Base-by-base conservation (phyloP, 2,329 filamentous ascomycete genomes). In the Aspergillus sp. region DNA sequence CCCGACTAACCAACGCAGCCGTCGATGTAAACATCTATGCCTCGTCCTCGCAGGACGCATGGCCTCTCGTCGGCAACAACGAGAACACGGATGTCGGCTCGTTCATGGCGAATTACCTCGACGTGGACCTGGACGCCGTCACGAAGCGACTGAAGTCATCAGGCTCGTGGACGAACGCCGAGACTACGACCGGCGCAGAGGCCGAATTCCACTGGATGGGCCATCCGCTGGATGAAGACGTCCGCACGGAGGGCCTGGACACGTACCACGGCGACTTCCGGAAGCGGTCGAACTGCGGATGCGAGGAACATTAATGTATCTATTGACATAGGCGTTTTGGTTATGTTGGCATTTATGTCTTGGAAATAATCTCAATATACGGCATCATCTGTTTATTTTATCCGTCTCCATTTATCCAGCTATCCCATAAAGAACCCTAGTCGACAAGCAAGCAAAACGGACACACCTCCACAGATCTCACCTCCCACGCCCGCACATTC, bases 11-110 rank as follows among this genome's bases (percentile, higher is more conserved):
- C 26, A 24, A 12, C n/a, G 26, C 52, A 53, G 91, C 81, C 32
- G 86, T 91, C 5, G 91, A 98, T 55, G 91, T 98, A 30, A 98
- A 98, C 59, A 85, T 98, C 45, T 98, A 96, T 63, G 81, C 83
- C 32, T 88, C 82, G 0, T 78, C 83, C 3, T 69, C 74, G 0
- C 69, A 74, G 24, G 63, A 67, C 17, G 74, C 79, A 1, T 70
- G 74, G 26, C 67, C 71, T 10, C 68, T 94, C 5, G 66, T 75
- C 3, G 89, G 89, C 5, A 96, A 96, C 57, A 80, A 93, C 34
- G 91, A 98, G 67, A 98, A 98, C 55, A 96, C 80, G 0, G 86
- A 96, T 15, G 72, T 98, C 1, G 91, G 91, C 20, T 67, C 73
- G 27, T 98, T 95, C 57, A 62, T 98, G 36, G 68, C 76, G 5